Evolutionary conservation across 1,139 yeast species (phyloP).

Genomic region (Nadsonia commutata): DNA sequence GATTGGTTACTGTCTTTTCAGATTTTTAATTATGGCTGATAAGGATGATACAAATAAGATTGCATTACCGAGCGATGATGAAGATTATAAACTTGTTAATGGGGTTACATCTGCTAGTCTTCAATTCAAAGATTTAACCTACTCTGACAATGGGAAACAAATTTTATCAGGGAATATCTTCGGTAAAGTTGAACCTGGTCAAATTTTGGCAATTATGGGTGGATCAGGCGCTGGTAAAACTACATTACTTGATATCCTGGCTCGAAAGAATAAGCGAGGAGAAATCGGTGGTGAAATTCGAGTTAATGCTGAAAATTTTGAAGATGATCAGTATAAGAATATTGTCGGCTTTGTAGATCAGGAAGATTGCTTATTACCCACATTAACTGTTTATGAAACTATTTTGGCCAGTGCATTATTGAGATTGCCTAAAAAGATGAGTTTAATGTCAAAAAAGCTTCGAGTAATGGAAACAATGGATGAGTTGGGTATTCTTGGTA

Average conservation of each 20-base stretch:
- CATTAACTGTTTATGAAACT: constrained; percentile 89
- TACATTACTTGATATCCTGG: constrained; percentile 76
- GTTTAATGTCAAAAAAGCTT: constrained; percentile 52
- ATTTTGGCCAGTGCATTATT: constrained; percentile 82
- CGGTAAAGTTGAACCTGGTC: constrained; percentile 75
- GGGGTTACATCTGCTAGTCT: constrained; percentile 64
- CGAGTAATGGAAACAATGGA: constrained; percentile 74
- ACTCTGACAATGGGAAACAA: constrained; percentile 38
- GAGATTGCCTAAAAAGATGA: constrained; percentile 71
- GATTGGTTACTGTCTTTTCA: constrained; percentile 31
- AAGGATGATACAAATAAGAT: constrained; percentile 17
- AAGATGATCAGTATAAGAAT: constrained; percentile 36
- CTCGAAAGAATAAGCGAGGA: constrained; percentile 77
- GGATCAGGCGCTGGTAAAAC: constrained; percentile 99
- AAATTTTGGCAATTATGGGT: constrained; percentile 92
- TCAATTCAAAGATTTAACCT: constrained; percentile 58
- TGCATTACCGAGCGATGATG: constrained; percentile 24
- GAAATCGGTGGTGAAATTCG: constrained; percentile 44
- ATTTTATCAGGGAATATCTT: constrained; percentile 45
- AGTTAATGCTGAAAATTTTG: constrained; percentile 45
- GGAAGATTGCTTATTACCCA: constrained; percentile 80
- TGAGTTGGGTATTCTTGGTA: constrained; percentile 69
- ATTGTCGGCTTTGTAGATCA: constrained; percentile 95
- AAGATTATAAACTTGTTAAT: constrained; percentile 21
- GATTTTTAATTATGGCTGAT: constrained; percentile 15